Evolutionary conservation across 2,329 filamentous ascomycete species (phyloP).

Genomic region (Chrysoporthe cubensis): DNA sequence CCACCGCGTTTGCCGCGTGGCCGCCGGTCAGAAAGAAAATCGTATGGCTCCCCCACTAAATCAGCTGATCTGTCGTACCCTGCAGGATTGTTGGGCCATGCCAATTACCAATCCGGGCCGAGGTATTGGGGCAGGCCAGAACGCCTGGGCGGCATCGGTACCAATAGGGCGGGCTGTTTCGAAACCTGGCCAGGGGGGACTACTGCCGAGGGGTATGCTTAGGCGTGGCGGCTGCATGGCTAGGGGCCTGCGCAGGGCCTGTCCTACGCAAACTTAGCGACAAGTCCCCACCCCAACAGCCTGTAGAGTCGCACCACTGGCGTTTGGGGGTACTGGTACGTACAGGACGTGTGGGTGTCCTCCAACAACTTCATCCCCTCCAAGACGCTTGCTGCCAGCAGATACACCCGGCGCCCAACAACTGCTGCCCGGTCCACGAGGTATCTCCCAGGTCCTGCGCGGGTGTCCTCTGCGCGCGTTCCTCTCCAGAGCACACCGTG

Average conservation of each 20-base stretch:
- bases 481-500: too few relatives aligned
- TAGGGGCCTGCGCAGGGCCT: too few relatives aligned
- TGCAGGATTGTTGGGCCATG: not conserved
- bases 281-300: not conserved
- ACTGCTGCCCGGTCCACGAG: not conserved
- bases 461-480: not conserved
- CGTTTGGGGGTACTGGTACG: not conserved
- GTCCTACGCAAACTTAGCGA: constrained; percentile 1
- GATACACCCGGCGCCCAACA: not conserved
- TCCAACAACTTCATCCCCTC: not conserved
- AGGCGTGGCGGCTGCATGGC: not conserved
- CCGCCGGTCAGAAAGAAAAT: not conserved
- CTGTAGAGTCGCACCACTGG: constrained; percentile 2
- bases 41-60: not conserved
- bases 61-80: not conserved
- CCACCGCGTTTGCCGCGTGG: constrained; percentile 1
- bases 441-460: not conserved
- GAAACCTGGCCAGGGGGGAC: not conserved
- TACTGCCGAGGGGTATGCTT: not conserved
- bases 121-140: not conserved
- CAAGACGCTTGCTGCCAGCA: not conserved
- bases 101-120: not conserved
- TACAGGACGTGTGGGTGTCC: constrained; percentile 4
- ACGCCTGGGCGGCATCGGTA: not conserved
- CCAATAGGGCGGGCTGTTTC: not conserved